Conservation (phyloP, 805 yeast species). For the Nakazawaea pomicola region DNA sequence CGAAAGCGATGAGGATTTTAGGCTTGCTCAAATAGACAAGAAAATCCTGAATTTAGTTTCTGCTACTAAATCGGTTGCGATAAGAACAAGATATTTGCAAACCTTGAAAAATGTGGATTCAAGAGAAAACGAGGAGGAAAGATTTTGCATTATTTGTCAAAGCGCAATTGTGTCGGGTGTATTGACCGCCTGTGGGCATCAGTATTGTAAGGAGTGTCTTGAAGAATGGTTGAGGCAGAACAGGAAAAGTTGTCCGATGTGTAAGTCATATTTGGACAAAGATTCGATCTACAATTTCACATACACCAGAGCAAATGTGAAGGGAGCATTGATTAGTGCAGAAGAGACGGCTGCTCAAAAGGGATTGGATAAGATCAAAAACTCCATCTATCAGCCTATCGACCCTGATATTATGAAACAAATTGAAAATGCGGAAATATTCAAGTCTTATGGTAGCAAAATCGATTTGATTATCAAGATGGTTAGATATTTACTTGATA, state of each 20-base stretch:
- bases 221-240: slow-evolving; percentile 59
- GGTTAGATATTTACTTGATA: slow-evolving; percentile 53
- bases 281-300: slow-evolving; percentile 68
- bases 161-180: slow-evolving; percentile 68
- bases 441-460: slow-evolving; percentile 72
- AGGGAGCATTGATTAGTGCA: slow-evolving; percentile 38
- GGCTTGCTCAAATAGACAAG: slow-evolving; percentile 1
- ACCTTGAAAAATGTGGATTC: slow-evolving; percentile 14
- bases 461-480: slow-evolving; percentile 79
- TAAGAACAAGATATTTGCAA: slow-evolving; percentile 16
- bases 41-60: background rate
- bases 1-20: background rate
- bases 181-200: slow-evolving; percentile 87
- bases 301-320: slow-evolving; percentile 45
- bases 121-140: slow-evolving; percentile 28
- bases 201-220: slow-evolving; percentile 79
- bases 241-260: slow-evolving; percentile 70
- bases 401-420: slow-evolving; percentile 35
- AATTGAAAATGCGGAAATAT: slow-evolving; percentile 39
- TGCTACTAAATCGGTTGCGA: background rate
- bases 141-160: slow-evolving; percentile 75
- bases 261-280: slow-evolving; percentile 49
- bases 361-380: slow-evolving; percentile 28
- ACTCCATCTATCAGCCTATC: slow-evolving; percentile 41
- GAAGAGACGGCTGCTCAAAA: slow-evolving; percentile 14